phyloP scores from a whole-genome alignment of 805 yeast species.

The Wickerhamomyces bovis region DNA sequence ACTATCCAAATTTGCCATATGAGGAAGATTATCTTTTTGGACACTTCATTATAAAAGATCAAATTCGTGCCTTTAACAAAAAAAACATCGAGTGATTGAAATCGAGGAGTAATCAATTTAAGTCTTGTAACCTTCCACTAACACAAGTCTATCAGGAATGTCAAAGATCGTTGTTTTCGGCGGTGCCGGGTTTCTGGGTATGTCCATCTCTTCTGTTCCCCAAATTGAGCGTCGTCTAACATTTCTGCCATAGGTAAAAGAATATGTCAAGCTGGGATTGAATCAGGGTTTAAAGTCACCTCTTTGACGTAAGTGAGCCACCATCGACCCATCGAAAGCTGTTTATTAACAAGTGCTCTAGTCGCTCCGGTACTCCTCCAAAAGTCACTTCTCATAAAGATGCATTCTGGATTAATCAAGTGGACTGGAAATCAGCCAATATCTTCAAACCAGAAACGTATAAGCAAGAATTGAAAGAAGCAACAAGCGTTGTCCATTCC shows the following conservation, averaged over 20 bases:
- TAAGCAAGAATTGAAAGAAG: slow-evolving; percentile 36
- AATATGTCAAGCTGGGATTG: slow-evolving; percentile 64
- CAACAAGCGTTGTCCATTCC: slow-evolving; percentile 73
- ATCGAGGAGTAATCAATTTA: neutral
- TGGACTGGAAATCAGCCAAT: slow-evolving; percentile 63
- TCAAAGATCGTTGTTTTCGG: slow-evolving; percentile 64
- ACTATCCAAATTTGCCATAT: no score
- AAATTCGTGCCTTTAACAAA: no score
- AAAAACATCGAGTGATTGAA: neutral
- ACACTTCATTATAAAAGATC: no score
- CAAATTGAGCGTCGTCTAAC: neutral
- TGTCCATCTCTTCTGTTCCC: slow-evolving; percentile 8
- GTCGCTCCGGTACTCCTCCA: slow-evolving; percentile 52
- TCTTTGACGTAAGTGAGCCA: slow-evolving; percentile 45
- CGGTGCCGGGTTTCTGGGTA: slow-evolving; percentile 75
- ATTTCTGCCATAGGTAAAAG: slow-evolving; percentile 38
- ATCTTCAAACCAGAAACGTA: slow-evolving; percentile 62
- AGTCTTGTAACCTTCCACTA: no score
- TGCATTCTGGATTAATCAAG: slow-evolving; percentile 46
- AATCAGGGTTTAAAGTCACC: slow-evolving; percentile 57
- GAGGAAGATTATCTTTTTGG: no score
- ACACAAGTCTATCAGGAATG: slow-evolving; percentile 6
- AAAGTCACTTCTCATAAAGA: slow-evolving; percentile 25
- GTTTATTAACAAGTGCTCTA: neutral
- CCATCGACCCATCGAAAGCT: neutral